Conservation (phyloP, 2,329 filamentous ascomycete species). For the Parafenestella ontariensis region DNA sequence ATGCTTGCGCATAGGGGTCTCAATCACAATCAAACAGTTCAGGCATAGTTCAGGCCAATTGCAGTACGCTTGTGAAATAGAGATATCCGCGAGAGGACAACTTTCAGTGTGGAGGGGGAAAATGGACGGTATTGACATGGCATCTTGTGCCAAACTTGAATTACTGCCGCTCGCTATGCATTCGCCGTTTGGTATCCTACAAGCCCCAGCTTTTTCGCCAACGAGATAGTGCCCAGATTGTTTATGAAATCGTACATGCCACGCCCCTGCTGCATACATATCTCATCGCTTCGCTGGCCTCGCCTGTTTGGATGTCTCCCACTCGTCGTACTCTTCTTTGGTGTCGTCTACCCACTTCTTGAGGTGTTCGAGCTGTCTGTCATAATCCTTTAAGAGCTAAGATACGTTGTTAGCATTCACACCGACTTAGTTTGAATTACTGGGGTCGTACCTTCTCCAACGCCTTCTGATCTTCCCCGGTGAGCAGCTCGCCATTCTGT, state of each 20-base stretch:
- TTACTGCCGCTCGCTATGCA: conserved; percentile 7
- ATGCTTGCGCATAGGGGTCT: background rate
- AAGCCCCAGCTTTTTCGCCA: conserved; percentile 22
- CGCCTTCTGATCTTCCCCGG: conserved; percentile 73
- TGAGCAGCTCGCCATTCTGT: conserved; percentile 60
- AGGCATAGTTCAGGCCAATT: background rate
- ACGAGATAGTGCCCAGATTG: conserved; percentile 17
- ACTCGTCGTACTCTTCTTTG: conserved; percentile 65
- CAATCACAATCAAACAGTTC: background rate
- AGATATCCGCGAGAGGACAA: background rate
- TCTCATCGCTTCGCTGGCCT: conserved; percentile 33
- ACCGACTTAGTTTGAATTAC: background rate
- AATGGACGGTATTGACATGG: background rate
- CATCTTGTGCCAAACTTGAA: background rate
- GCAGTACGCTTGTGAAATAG: conserved; percentile 2
- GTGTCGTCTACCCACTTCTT: conserved; percentile 69
- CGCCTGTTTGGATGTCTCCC: conserved; percentile 51
- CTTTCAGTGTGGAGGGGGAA: background rate
- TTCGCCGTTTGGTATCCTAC: conserved; percentile 19
- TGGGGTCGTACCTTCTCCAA: conserved; percentile 71
- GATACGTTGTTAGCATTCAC: conserved; percentile 18
- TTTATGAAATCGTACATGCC: conserved; percentile 21
- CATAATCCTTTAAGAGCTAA: conserved; percentile 80
- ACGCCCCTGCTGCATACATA: background rate
- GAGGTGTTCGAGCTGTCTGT: conserved; percentile 77